Evolutionary conservation across 2,329 filamentous ascomycete species (phyloP).

Genomic region (Xylariaceae sp.): DNA sequence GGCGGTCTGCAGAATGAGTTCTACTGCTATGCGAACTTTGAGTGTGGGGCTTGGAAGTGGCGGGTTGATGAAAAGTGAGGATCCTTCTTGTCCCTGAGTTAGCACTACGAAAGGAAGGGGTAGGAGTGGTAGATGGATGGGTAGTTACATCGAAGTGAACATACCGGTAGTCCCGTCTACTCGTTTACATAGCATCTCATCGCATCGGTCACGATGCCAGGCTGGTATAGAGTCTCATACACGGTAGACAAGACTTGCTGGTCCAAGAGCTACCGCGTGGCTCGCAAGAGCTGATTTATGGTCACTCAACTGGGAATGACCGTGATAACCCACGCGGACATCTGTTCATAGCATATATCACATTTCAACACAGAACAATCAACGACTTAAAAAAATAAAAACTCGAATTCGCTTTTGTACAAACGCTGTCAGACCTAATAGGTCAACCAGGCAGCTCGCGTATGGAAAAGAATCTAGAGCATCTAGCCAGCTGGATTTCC

Average conservation of each 20-base stretch:
- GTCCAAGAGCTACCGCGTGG: background rate
- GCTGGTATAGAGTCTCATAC: background rate
- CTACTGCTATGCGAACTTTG: constrained; percentile 73
- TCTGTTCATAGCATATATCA: too few species aligned
- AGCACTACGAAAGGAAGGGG: background rate
- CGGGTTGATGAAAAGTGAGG: constrained; percentile 7
- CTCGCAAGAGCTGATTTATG: background rate
- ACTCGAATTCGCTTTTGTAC: background rate
- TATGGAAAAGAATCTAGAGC: too few species aligned
- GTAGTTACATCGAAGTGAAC: background rate
- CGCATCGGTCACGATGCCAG: background rate
- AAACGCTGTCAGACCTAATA: background rate
- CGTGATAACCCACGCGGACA: background rate
- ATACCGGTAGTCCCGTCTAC: too few species aligned
- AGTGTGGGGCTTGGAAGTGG: constrained; percentile 50
- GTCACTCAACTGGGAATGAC: background rate
- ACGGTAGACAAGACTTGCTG: background rate
- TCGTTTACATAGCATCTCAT: too few species aligned
- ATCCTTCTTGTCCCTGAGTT: too few species aligned
- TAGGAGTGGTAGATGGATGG: background rate
- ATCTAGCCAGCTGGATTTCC: constrained; percentile 1
- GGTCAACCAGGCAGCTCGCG: too few species aligned
- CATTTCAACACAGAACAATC: background rate
- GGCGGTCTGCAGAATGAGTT: constrained; percentile 78
- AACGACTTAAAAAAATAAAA: background rate